A percentile compares a stretch with the other conserved stretches of the same genome.
Evolutionary conservation across 129 eudicot species (phyloP).

Genomic region (Arctium lappa): DNA sequence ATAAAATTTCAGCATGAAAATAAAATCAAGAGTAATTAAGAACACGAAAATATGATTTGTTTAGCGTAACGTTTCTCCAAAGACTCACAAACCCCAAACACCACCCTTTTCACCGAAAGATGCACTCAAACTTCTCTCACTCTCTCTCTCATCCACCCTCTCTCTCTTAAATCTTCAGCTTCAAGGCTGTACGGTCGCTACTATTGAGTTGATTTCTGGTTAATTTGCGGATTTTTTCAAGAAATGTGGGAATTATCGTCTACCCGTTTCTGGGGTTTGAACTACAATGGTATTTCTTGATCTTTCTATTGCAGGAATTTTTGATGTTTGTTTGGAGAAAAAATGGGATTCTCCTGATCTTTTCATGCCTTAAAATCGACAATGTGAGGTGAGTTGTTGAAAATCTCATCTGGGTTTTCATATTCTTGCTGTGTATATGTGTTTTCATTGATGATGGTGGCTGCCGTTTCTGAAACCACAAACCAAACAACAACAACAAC

Average conservation of each 20-base stretch:
- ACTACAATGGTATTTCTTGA: constrained; percentile 29
- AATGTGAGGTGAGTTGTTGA: constrained; percentile 52
- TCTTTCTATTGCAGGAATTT: constrained; percentile 19
- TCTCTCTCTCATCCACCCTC: constrained; percentile 6
- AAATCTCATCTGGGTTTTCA: background rate
- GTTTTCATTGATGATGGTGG: constrained; percentile 49
- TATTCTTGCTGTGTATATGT: constrained; percentile 12
- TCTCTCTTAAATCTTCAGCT: constrained; percentile 16
- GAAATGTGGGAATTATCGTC: constrained; percentile 25
- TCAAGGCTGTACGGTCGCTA: constrained; percentile 16
- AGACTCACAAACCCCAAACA: constrained; percentile 48
- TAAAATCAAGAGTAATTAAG: background rate
- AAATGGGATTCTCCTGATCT: constrained; percentile 4
- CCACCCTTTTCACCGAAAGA: constrained; percentile 15
- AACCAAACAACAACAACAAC: constrained; percentile 20
- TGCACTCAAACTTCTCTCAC: constrained; percentile 14
- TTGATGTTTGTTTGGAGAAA: background rate
- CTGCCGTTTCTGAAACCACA: constrained; percentile 50
- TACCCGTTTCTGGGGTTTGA: constrained; percentile 25
- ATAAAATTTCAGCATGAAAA: background rate
- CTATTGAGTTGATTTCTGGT: constrained; percentile 1
- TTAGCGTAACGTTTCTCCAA: constrained; percentile 59
- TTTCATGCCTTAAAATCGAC: constrained; percentile 15
- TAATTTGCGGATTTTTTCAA: background rate
- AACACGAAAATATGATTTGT: constrained; percentile 22